phyloP scores from a whole-genome alignment of 2,329 filamentous ascomycete genomes.

The Passalora sequoiae region DNA sequence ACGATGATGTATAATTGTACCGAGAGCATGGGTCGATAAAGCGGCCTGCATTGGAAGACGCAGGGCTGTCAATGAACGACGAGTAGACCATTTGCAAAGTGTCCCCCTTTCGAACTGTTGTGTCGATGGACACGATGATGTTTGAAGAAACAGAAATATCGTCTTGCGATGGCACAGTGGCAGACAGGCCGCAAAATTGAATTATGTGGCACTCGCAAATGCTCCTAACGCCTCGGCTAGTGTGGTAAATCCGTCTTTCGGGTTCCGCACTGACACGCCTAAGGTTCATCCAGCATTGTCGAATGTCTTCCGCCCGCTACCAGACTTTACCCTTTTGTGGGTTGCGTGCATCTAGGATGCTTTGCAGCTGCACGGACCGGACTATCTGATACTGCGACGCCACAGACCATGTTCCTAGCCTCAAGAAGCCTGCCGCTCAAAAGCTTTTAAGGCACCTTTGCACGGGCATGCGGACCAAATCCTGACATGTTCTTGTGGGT shows the following conservation, averaged over 20 bases:
- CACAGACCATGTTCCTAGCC: constrained; percentile 16
- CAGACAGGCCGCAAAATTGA: too few relatives aligned
- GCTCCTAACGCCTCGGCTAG: too few relatives aligned
- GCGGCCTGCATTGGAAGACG: neutral
- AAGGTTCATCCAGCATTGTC: neutral
- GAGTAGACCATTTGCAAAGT: neutral
- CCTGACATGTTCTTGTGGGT: constrained; percentile 13
- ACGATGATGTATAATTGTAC: neutral
- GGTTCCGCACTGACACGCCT: neutral
- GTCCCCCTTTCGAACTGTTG: neutral
- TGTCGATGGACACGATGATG: neutral
- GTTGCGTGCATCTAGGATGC: constrained; percentile 7
- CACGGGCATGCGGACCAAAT: constrained; percentile 19
- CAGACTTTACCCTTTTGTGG: neutral
- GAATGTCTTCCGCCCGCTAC: neutral
- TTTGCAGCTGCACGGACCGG: constrained; percentile 12
- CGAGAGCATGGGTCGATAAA: neutral
- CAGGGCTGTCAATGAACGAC: neutral
- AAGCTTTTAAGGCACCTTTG: constrained; percentile 17
- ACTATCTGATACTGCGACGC: constrained; percentile 16
- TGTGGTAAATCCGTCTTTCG: too few relatives aligned
- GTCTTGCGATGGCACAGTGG: too few relatives aligned
- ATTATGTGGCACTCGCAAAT: too few relatives aligned
- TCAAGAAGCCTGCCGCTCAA: constrained; percentile 13
- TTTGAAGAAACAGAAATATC: too few relatives aligned